Percentiles rank a stretch among this genome's conserved stretches.
Evolutionary conservation across 2,329 filamentous ascomycete genomes (phyloP).

Genomic region (Verticillium isaacii): DNA sequence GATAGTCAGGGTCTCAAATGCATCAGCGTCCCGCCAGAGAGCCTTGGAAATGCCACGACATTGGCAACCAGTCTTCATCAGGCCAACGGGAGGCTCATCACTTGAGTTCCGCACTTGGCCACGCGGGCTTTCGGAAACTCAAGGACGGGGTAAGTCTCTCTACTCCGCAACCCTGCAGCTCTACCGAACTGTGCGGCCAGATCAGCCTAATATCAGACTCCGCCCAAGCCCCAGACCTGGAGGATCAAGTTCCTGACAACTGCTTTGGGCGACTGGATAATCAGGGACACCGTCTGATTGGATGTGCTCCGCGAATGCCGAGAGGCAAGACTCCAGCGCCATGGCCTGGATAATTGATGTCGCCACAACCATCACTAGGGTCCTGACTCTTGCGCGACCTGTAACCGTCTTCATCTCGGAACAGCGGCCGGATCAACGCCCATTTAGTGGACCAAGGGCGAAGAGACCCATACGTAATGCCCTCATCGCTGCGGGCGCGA

Average conservation of each 20-base stretch:
- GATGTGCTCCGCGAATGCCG: neutral
- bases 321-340: neutral
- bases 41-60: neutral
- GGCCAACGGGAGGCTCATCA: neutral
- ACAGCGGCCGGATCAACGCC: neutral
- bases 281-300: neutral
- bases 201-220: neutral
- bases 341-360: neutral
- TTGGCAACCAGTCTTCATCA: neutral
- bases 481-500: neutral
- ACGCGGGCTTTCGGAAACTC: neutral
- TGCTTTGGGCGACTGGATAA: neutral
- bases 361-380: too few species aligned
- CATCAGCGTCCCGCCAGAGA: too few species aligned
- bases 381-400: neutral
- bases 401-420: neutral
- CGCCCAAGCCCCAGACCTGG: neutral
- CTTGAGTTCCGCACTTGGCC: neutral
- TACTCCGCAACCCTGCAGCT: neutral
- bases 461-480: neutral
- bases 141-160: neutral
- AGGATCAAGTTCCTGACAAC: slow-evolving; percentile 3
- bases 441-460: neutral
- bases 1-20: too few species aligned
- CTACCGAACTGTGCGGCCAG: neutral